Base-by-base conservation (phyloP, 257 asterid genomes). In the Leonotis leonurus region DNA sequence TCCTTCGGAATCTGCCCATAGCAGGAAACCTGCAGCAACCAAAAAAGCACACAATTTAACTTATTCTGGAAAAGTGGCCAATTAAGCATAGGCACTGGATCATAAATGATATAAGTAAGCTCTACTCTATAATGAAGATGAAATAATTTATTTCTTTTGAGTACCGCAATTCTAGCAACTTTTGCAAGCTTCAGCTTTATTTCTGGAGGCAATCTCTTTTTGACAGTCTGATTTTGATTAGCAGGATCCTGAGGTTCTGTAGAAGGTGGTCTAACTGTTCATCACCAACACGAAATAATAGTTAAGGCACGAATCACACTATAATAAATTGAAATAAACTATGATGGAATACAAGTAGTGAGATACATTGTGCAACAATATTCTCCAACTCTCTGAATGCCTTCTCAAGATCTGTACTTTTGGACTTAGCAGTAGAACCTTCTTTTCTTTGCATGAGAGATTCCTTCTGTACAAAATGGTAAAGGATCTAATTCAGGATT, bases 131-230 rank as follows among this genome's bases (percentile, higher is more conserved):
- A 26, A 66, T 18, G 61, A 64, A 37, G 36, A 73, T 39, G 35
- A 52, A 64, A 26, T 16, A 18, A 65, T n/a, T n/a, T n/a, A 49
- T 33, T 41, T 22, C 65, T 61, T 54, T 56, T 17, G 8, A 52
- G 35, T 84, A 89, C 96, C 83, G 87, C 86, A 55, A 78, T 41
- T 79, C 93, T 79, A 61, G 95, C 93, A 72, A 89, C 93, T 89
- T 76, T 86, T 43, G 86, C 90, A 48, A 89, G 85, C 83, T 77
- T 84, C 81, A 70, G 85, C 85, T 84, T 89, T 66, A 89, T 65
- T 80, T 82, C 96, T 57, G 79, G 72, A 8, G 93, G 80, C 68
- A 89, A 73, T 79, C 96, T 84, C 82, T 83, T 80, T 73, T 86
- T 89, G 70, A 84, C 72, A 5, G 82, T 78, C 75, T 86, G 69